These are phyloP conservation scores for Conoideocrella luteorostrata DNA, from an alignment of 2,329 filamentous ascomycete species.

Conservation along the genomic window DNA sequence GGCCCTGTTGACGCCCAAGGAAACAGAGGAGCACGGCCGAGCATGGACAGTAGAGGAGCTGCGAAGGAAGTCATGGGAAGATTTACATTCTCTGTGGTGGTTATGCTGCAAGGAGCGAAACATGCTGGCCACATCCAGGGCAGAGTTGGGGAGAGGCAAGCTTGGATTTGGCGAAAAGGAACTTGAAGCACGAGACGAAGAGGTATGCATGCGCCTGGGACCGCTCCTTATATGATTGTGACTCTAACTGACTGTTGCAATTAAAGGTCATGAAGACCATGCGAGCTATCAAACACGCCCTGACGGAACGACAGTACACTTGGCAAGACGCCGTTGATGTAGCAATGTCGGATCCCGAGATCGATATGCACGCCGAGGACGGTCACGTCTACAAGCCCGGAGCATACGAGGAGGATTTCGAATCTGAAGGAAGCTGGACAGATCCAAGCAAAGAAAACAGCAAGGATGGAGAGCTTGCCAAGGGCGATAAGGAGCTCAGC, in stretches of 20 bases:
- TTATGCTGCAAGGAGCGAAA: conserved; percentile 88
- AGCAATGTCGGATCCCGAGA: conserved; percentile 60
- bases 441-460: conserved; percentile 11
- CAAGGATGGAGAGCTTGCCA: conserved; percentile 13
- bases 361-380: conserved; percentile 47
- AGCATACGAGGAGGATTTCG: conserved; percentile 28
- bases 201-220: conserved; percentile 47
- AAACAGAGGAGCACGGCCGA: conserved; percentile 68
- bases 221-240: background rate
- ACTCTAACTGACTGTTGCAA: conserved; percentile 10
- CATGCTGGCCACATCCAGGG: conserved; percentile 69
- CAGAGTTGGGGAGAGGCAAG: conserved; percentile 61
- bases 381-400: conserved; percentile 44
- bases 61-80: conserved; percentile 84
- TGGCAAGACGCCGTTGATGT: conserved; percentile 71
- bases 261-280: conserved; percentile 68
- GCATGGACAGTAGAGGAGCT: conserved; percentile 82
- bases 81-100: conserved; percentile 92
- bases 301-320: conserved; percentile 83
- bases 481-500: conserved; percentile 9
- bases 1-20: conserved; percentile 64
- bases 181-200: conserved; percentile 52
- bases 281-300: conserved; percentile 71
- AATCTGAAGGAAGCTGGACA: conserved; percentile 19
- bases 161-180: conserved; percentile 71